Conservation (phyloP, 306 rosid genomes). For the Crataegus laevigata region DNA sequence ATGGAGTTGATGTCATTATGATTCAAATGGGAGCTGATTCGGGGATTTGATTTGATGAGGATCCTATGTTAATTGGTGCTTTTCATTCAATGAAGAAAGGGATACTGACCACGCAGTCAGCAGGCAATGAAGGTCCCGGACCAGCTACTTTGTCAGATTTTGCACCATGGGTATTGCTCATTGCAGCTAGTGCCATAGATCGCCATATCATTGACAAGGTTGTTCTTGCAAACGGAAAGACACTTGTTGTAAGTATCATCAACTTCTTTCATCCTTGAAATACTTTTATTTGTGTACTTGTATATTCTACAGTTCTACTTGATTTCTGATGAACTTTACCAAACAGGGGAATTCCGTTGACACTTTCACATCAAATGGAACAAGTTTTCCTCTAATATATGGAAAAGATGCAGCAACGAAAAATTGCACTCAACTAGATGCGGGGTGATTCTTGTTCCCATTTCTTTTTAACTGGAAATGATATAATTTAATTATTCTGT, state of each 20-base stretch:
- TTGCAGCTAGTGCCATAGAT: constrained; percentile 40
- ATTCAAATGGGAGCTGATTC: constrained; percentile 7
- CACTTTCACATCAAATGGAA: constrained; percentile 13
- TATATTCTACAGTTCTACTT: background rate
- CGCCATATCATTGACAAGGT: constrained; percentile 16
- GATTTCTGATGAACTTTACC: background rate
- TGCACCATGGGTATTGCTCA: constrained; percentile 42
- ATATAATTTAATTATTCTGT: background rate
- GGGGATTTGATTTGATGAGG: background rate
- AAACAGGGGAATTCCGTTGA: constrained; percentile 28
- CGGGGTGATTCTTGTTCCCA: background rate
- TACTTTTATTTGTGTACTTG: background rate
- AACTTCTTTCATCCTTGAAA: background rate
- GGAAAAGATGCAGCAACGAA: constrained; percentile 7
- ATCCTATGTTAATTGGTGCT: constrained; percentile 27
- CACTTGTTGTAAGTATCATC: constrained; percentile 4
- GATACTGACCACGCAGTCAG: constrained; percentile 27
- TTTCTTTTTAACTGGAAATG: background rate
- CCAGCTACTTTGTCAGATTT: background rate
- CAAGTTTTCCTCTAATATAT: constrained; percentile 13
- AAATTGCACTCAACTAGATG: constrained; percentile 3
- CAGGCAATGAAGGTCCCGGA: constrained; percentile 31
- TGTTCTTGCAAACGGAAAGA: constrained; percentile 33
- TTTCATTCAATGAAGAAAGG: constrained; percentile 20
- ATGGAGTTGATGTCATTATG: constrained; percentile 36